These are phyloP conservation scores for Rhizodiscina lignyota DNA, from an alignment of 495 filamentous ascomycete genomes.

Conservation along the genomic window DNA sequence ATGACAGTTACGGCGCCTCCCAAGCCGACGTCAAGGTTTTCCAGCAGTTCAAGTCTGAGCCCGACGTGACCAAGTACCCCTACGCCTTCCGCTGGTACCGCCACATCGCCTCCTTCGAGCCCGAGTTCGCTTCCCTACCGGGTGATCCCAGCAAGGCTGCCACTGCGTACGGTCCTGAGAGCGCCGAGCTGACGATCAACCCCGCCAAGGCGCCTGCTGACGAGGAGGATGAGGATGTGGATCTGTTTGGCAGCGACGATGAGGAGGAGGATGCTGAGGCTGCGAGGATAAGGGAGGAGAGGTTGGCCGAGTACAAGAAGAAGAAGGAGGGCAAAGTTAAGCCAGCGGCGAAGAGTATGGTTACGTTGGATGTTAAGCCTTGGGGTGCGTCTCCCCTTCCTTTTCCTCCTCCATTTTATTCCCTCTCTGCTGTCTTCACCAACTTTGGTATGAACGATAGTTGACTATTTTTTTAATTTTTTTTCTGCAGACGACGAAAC, in stretches of 20 bases:
- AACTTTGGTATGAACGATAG: too few species aligned
- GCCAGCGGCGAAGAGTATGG: slow-evolving; percentile 83
- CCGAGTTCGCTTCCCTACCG: slow-evolving; percentile 77
- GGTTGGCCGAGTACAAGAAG: slow-evolving; percentile 83
- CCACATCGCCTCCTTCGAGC: slow-evolving; percentile 81
- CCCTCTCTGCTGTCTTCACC: too few species aligned
- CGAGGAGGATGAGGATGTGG: slow-evolving; percentile 69
- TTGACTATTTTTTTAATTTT: too few species aligned
- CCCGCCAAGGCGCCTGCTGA: slow-evolving; percentile 69
- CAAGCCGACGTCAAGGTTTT: slow-evolving; percentile 92
- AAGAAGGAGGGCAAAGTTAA: slow-evolving; percentile 93
- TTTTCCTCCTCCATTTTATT: too few species aligned
- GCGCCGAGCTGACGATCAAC: slow-evolving; percentile 54
- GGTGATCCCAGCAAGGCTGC: slow-evolving; percentile 79
- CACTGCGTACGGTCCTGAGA: slow-evolving; percentile 85
- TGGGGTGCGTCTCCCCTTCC: slow-evolving; percentile 60
- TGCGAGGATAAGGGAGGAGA: slow-evolving; percentile 63
- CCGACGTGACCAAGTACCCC: slow-evolving; percentile 74
- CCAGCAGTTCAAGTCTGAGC: slow-evolving; percentile 66
- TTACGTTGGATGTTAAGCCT: slow-evolving; percentile 93
- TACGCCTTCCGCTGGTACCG: slow-evolving; percentile 96
- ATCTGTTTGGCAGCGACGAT: slow-evolving; percentile 77
- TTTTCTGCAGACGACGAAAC: slow-evolving; percentile 83
- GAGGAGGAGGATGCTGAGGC: slow-evolving; percentile 88
- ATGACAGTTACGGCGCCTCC: slow-evolving; percentile 56